Evolutionary conservation across 2,329 filamentous ascomycete genomes (phyloP).

Genomic region (Ceratocystiopsis brevicomis): DNA sequence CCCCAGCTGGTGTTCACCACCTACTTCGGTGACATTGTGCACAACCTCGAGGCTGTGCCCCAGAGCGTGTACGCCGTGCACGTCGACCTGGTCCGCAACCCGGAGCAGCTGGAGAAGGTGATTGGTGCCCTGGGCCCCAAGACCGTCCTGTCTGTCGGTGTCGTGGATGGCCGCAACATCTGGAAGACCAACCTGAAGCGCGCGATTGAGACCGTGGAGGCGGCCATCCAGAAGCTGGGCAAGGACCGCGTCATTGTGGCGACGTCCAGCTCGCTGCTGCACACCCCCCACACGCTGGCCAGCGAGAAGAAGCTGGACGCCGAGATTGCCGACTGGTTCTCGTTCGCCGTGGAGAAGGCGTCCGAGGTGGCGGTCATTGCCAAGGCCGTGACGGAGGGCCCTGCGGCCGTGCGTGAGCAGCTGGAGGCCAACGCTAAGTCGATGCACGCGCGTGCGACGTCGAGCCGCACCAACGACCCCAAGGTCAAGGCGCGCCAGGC

Average conservation of each 20-base stretch:
- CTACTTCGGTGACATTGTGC: constrained; percentile 98
- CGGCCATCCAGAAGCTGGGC: constrained; percentile 81
- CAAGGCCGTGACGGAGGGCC: constrained; percentile 89
- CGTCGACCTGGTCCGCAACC: constrained; percentile 92
- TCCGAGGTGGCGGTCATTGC: constrained; percentile 79
- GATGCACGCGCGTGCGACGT: constrained; percentile 74
- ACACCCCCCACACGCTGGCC: constrained; percentile 93
- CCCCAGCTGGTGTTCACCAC: constrained; percentile 83
- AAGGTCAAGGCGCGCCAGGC: constrained; percentile 92
- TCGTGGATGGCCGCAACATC: constrained; percentile 98
- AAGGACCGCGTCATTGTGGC: constrained; percentile 95
- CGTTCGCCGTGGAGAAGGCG: constrained; percentile 90
- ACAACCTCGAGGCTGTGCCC: constrained; percentile 87
- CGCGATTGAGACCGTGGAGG: constrained; percentile 79
- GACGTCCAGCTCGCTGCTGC: constrained; percentile 91
- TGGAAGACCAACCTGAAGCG: constrained; percentile 99
- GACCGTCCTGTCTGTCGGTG: constrained; percentile 83
- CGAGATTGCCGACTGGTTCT: constrained; percentile 96
- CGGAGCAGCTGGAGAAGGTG: constrained; percentile 86
- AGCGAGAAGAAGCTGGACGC: constrained; percentile 96
- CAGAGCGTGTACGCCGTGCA: constrained; percentile 70
- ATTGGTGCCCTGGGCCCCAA: constrained; percentile 65
- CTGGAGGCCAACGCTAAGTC: constrained; percentile 96
- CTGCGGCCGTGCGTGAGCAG: constrained; percentile 66
- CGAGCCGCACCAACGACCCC: constrained; percentile 89